Evolutionary conservation across 1,139 yeast genomes (phyloP), one percentile per base, ranked within the genome.

Genomic region (Pneumocystis sp.): DNA sequence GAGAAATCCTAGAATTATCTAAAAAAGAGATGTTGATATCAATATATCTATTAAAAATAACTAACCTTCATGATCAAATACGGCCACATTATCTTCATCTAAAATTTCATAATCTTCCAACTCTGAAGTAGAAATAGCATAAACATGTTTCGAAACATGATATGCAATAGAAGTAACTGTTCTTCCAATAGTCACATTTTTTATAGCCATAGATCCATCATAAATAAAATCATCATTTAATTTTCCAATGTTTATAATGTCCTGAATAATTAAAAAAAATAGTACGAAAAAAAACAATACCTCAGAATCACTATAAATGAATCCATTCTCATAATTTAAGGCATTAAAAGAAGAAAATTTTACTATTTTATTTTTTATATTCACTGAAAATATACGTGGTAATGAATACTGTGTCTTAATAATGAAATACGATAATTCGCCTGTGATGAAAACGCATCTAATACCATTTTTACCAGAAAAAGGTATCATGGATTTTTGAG

Each of bases 161-260:
- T 84, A 93, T 0, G 89, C 79, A 1, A 93, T 76, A 34, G 84
- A 81, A 67, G 83, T 85, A 50, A 90, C 77, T n/a, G 88, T 86
- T 71, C 82, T 85, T 1, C 85, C 87, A 45, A 76, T 64, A 0
- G 72, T 71, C 25, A 84, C 76, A 63, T 80, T 81, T 68, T 79
- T 81, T 25, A 87, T 77, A 1, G 95, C 91, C 77, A 86, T 78
- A 62, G 80, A 80, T 70, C 83, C 82, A n/a, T 86, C 83, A 72
- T 85, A 86, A 68, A 80, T 81, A 70, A 81, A 80, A 21, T 72
- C 70, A 2, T 70, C 68, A 7, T 86, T 83, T 37, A 87, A 77
- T 68, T 82, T 81, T 68, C 87, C 82, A 64, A 89, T 85, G 70
- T 95, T 80, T 7, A 95, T 90, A 70, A 85, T 84, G 71, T 84